Conservation (phyloP, 108 stramenopile genomes). For the Asterionellopsis glacialis region DNA sequence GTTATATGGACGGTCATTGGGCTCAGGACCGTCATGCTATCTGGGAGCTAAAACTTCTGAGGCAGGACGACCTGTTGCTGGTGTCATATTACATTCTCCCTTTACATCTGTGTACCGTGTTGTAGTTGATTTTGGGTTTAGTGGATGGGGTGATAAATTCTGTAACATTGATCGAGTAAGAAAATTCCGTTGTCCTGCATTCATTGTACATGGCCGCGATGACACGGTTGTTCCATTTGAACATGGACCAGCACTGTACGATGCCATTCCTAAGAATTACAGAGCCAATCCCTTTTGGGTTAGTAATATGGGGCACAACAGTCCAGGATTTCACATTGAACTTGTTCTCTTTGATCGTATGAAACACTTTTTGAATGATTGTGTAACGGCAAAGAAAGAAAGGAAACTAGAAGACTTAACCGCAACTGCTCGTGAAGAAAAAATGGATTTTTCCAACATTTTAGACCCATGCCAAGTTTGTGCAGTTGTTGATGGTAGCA, state of each 20-base stretch:
- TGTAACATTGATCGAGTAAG: constrained; percentile 71
- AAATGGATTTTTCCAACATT: too few species aligned
- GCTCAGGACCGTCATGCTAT: constrained; percentile 75
- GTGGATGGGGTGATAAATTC: constrained; percentile 76
- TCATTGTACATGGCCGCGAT: constrained; percentile 65
- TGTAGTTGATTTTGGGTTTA: constrained; percentile 70
- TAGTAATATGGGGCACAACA: constrained; percentile 59
- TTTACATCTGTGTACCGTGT: constrained; percentile 77
- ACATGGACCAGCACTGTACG: constrained; percentile 62
- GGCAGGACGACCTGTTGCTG: constrained; percentile 61
- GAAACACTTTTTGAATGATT: too few species aligned
- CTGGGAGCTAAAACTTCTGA: constrained; percentile 58
- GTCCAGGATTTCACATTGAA: constrained; percentile 3
- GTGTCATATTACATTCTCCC: constrained; percentile 77
- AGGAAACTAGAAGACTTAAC: too few species aligned
- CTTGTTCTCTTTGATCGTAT: too few species aligned
- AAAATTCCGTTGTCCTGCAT: constrained; percentile 48
- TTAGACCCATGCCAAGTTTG: too few species aligned
- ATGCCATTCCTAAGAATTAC: constrained; percentile 42
- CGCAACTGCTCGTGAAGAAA: too few species aligned
- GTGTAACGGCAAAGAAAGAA: too few species aligned
- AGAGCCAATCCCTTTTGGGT: constrained; percentile 67
- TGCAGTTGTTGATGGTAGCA: too few species aligned
- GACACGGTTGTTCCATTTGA: constrained; percentile 81
- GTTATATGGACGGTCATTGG: constrained; percentile 61